A percentile compares a stretch with the other conserved stretches of the same genome.
Evolutionary conservation across 129 eudicot species (phyloP).

Genomic region (Smallanthus sonchifolius): DNA sequence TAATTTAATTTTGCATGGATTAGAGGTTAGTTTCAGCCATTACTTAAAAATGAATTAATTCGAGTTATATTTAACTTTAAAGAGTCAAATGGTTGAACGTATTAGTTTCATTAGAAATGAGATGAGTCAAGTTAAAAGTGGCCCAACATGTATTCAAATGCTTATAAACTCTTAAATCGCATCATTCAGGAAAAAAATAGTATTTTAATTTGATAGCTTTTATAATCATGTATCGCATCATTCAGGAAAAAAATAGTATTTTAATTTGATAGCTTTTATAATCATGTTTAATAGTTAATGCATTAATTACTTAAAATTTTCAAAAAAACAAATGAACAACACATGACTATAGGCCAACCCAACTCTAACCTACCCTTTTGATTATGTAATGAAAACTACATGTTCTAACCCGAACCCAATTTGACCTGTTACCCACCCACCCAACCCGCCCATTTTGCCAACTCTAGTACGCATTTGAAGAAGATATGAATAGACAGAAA

Average conservation of each 20-base stretch:
- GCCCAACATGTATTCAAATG: not conserved
- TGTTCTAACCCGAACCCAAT: not conserved
- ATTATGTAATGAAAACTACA: not conserved
- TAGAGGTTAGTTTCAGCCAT: not conserved
- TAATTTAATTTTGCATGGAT: not conserved
- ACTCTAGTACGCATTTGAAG: not conserved
- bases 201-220: not conserved
- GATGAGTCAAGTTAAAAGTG: not conserved
- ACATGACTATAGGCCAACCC: not conserved
- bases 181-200: not conserved
- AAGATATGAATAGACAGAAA: slow-evolving; percentile 2
- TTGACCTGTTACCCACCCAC: not conserved
- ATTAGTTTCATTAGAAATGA: not conserved
- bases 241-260: not conserved
- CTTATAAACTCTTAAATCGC: not conserved
- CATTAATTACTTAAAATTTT: not conserved
- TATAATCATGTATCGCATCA: not conserved
- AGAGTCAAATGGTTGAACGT: not conserved
- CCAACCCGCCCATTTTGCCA: not conserved
- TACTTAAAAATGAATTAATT: not conserved
- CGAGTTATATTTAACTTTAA: not conserved
- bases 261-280: not conserved
- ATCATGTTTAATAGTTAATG: not conserved
- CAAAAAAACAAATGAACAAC: not conserved
- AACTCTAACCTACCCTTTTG: not conserved